Base-by-base conservation (phyloP, 1,284 basidiomycete genomes). In the Clitocybe nebularis region DNA sequence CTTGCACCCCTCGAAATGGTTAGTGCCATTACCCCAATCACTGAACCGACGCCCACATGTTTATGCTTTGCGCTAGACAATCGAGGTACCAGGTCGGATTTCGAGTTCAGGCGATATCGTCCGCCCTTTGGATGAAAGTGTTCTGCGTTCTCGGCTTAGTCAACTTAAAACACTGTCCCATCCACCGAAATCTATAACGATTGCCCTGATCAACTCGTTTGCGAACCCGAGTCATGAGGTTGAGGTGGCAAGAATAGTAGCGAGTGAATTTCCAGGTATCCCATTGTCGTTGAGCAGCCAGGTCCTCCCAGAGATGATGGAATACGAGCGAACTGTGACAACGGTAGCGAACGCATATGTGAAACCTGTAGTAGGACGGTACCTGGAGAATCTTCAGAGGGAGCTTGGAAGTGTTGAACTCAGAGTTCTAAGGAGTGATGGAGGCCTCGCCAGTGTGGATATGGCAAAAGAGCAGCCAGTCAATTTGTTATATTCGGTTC, bases 291-390 rank as follows among this genome's bases (percentile, higher is more conserved):
- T 62, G 5, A 56, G 53, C 9, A 48, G 47, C 30, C 51, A 58
- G 11, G 47, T 63, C 22, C 43, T 62, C 2, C 58, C 60, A 3
- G 61, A 63, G 39, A 44, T 63, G 22, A 58, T 57, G 49, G 60
- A 62, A 42, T 63, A 61, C 29, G 61, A 63, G 42, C 48, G 61
- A n/a, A 57, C 61, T 4, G 48, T 63, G 3, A 63, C 61, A 5
- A 59, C 59, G 4, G 60, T 60, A 4, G 55, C 53, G 14, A 58
- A 60, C 42, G 51, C 56, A 3, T 61, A 61, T 38, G 53, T 63
- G 4, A 56, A 57, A 26, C 60, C 60, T 4, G 44, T 52, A 4
- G 52, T 61, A 37, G 42, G 38, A 3, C 21, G 33, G 5, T 62
- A 62, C 39, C 47, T 63, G 19, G 42, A 49, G 23, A 57, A 50